Evolutionary conservation across 2,329 filamentous ascomycete species (phyloP).

Genomic region (Sarocladium strictum): DNA sequence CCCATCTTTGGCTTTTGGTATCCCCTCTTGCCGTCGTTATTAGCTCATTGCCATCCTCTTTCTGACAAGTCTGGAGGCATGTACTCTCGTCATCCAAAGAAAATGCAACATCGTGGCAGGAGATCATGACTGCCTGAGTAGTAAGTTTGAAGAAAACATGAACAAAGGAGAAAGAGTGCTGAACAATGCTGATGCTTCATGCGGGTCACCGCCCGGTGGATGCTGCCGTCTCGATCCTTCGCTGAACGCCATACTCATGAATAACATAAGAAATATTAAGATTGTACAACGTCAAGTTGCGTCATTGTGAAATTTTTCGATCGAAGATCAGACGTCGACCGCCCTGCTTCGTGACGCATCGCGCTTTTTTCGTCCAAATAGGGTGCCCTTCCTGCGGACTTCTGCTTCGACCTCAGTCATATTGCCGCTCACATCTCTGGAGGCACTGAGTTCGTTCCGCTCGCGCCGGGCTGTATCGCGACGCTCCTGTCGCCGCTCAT

Average conservation of each 20-base stretch:
- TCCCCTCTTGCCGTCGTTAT: background rate
- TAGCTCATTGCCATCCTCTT: background rate
- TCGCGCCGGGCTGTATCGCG: conserved; percentile 47
- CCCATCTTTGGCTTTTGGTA: background rate
- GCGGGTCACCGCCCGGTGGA: background rate
- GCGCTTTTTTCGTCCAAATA: conserved; percentile 39
- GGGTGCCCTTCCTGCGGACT: conserved; percentile 34
- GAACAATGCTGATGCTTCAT: conserved; percentile 5
- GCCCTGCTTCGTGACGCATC: conserved; percentile 17
- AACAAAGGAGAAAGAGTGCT: conserved; percentile 6
- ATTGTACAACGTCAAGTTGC: background rate
- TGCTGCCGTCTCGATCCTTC: background rate
- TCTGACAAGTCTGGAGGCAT: background rate
- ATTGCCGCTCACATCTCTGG: conserved; percentile 22
- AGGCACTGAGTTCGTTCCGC: conserved; percentile 12
- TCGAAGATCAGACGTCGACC: background rate
- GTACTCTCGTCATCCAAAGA: background rate
- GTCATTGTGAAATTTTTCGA: background rate
- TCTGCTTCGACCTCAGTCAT: conserved; percentile 23
- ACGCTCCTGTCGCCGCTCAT: conserved; percentile 66
- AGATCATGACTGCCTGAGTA: conserved; percentile 3
- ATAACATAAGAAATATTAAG: background rate
- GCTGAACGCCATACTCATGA: background rate
- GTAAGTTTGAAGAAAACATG: conserved; percentile 7
- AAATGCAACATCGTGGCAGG: background rate